phyloP scores from a whole-genome alignment of 176 grass and related monocot species.

The Elymus sibiricus region DNA sequence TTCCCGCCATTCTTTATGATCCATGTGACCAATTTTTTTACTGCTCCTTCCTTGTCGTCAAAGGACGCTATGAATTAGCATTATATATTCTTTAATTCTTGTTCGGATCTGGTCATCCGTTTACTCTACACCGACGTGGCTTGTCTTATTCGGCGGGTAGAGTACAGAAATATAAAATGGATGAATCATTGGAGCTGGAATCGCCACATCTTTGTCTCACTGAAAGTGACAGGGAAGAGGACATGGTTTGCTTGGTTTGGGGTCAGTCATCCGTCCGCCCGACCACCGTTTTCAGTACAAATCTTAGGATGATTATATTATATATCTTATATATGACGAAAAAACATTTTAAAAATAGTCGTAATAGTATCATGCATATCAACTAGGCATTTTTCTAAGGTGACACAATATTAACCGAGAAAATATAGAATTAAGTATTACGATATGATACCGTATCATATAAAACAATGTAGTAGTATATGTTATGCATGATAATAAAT shows the following conservation, averaged over 20 bases:
- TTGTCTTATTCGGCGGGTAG: not conserved
- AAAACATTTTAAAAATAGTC: too few species aligned
- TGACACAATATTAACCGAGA: too few species aligned
- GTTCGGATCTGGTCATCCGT: not conserved
- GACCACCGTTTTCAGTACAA: not conserved
- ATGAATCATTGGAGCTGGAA: slow-evolving; percentile 22
- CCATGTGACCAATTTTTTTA: not conserved
- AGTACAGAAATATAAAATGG: not conserved
- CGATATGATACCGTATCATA: too few species aligned
- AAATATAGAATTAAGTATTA: too few species aligned
- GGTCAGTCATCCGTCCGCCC: not conserved
- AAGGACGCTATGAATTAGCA: not conserved
- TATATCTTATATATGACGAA: too few species aligned
- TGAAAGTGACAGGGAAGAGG: slow-evolving; percentile 17
- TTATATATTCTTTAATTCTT: not conserved
- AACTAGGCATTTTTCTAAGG: too few species aligned
- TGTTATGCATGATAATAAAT: too few species aligned
- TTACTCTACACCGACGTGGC: not conserved
- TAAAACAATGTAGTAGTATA: too few species aligned
- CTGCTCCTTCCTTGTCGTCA: too few species aligned
- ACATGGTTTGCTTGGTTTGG: not conserved
- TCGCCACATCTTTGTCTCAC: not conserved
- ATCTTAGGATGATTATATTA: not conserved
- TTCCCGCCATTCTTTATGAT: not conserved
- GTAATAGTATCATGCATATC: too few species aligned